These are phyloP conservation scores for Terfezia boudieri DNA, from an alignment of 495 filamentous ascomycete species.

Conservation along the genomic window DNA sequence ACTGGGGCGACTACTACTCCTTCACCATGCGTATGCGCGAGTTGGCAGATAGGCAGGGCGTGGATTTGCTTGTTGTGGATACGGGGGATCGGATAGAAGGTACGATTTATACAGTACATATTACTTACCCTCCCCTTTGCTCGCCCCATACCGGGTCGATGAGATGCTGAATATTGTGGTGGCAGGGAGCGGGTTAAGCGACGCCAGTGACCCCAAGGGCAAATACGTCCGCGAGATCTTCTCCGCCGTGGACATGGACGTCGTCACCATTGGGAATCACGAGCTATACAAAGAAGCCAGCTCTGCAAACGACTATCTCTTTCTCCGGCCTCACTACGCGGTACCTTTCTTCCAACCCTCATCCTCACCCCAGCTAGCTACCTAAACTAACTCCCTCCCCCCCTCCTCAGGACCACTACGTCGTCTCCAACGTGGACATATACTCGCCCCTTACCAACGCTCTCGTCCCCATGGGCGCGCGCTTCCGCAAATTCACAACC, in stretches of 20 bases:
- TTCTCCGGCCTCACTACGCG: constrained; percentile 53
- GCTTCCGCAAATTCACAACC: constrained; percentile 73
- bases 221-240: constrained; percentile 71
- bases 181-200: constrained; percentile 70
- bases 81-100: constrained; percentile 84
- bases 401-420: constrained; percentile 27
- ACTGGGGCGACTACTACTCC: constrained; percentile 96
- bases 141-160: too few relatives aligned
- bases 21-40: constrained; percentile 63
- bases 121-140: not conserved
- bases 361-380: not conserved
- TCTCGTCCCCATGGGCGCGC: constrained; percentile 51
- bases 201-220: constrained; percentile 69
- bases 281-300: constrained; percentile 71
- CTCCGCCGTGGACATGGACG: constrained; percentile 57
- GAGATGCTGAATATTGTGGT: not conserved
- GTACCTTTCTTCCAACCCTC: not conserved
- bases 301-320: constrained; percentile 49
- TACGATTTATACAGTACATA: not conserved
- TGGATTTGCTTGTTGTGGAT: constrained; percentile 74
- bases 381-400: constrained; percentile 17
- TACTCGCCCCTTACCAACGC: constrained; percentile 44
- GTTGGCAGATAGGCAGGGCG: constrained; percentile 51
- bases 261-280: constrained; percentile 81
- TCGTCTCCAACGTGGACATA: constrained; percentile 87